Conservation (phyloP, 768 basidiomycete genomes). For the Hydnum rufescens region DNA sequence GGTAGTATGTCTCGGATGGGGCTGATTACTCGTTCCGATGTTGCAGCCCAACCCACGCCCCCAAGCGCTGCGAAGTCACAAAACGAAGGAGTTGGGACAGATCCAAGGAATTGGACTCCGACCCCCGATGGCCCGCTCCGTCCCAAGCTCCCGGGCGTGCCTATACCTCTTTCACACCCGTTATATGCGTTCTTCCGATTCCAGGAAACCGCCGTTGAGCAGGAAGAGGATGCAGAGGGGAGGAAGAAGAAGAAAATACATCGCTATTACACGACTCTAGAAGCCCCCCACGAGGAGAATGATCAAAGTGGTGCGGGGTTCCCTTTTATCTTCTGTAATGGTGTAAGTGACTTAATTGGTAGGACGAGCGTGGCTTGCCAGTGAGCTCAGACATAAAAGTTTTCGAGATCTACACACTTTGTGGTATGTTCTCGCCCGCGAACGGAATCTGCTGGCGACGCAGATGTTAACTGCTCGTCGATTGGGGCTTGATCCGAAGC, state of each 20-base stretch:
- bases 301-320: background rate
- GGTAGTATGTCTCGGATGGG: no score
- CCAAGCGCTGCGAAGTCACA: no score
- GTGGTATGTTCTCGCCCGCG: constrained; percentile 81
- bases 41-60: no score
- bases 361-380: constrained; percentile 46
- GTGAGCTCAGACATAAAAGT: constrained; percentile 74
- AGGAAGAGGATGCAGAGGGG: background rate
- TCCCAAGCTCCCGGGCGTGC: background rate
- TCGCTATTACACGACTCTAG: background rate
- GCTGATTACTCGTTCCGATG: no score
- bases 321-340: background rate
- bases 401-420: constrained; percentile 87
- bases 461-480: constrained; percentile 64
- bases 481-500: constrained; percentile 19
- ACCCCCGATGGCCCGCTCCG: no score
- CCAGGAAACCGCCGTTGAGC: background rate
- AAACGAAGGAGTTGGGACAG: no score
- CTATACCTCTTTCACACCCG: background rate
- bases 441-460: constrained; percentile 78
- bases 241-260: background rate
- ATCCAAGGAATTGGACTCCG: no score
- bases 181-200: background rate
- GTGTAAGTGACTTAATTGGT: background rate
- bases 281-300: background rate